Conservation (phyloP, 2,329 filamentous ascomycete genomes). For the Epichloe sp. region DNA sequence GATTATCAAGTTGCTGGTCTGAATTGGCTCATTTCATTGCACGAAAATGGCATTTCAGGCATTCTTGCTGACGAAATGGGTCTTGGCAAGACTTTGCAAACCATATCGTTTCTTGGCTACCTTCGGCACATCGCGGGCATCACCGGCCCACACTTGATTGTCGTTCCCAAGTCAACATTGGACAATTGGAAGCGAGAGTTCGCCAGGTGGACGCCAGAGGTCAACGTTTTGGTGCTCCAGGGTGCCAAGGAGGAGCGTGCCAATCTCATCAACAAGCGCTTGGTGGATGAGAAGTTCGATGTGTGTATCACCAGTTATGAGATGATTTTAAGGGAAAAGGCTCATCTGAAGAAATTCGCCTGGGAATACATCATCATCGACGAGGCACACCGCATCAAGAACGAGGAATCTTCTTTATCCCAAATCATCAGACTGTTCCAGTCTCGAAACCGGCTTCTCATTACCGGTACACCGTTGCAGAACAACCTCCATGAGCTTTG, state of each 20-base stretch:
- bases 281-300: conserved; percentile 93
- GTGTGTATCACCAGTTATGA: conserved; percentile 98
- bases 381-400: conserved; percentile 96
- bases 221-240: conserved; percentile 86
- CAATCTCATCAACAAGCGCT: conserved; percentile 72
- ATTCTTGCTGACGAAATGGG: conserved; percentile 99
- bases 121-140: conserved; percentile 82
- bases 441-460: conserved; percentile 86
- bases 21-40: conserved; percentile 94
- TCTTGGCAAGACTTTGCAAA: conserved; percentile 92
- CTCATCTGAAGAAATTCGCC: conserved; percentile 89
- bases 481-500: conserved; percentile 98
- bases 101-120: conserved; percentile 92
- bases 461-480: conserved; percentile 91
- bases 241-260: conserved; percentile 90
- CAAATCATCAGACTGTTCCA: conserved; percentile 95
- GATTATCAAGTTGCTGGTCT: conserved; percentile 93
- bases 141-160: conserved; percentile 79
- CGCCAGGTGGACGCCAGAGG: conserved; percentile 83
- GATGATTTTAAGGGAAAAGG: conserved; percentile 97
- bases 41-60: conserved; percentile 97
- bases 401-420: conserved; percentile 91
- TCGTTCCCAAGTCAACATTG: conserved; percentile 90
- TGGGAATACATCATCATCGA: conserved; percentile 99
- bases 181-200: conserved; percentile 99